Evolutionary conservation across 2,329 filamentous ascomycete species (phyloP), one percentile per base, ranked within the genome.

Genomic region (Alternaria viburni): DNA sequence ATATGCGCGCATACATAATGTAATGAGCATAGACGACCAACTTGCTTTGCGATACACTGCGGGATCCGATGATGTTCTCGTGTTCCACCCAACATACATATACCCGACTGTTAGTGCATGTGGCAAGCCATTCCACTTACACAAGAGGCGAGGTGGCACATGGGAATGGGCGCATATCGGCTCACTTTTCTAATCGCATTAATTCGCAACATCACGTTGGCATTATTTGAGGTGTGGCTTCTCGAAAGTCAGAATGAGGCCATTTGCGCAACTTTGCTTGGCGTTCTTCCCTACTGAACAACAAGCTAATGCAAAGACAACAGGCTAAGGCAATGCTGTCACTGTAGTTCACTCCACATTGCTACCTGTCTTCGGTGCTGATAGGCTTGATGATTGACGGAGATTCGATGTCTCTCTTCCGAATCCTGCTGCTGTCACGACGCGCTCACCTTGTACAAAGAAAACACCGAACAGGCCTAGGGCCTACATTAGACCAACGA

Each of bases 251-350:
- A 2, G 21, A 8, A 56, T 57, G 58, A 61, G 58, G 52, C 23
- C 30, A 57, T 61, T 61, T 50, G 58, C 52, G 58, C 52, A 55
- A 44, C 52, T 59, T 57, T 50, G 45, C 30, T 49, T 56, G 23
- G 51, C 58, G 23, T 45, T 36, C 28, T 11, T 36, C n/a, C 13
- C 41, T n/a, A 12, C 21, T 21, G 32, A 25, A 19, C 11, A 9
- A 21, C 25, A 17, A 36, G 23, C 25, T 44, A 49, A 49, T 9
- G 44, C 25, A 17, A 32, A 26, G 28, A 32, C 6, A 43, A 36
- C 13, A 36, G 19, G 23, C 45, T 44, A 32, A 32, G 23, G 30
- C 23, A 30, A 3, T 10, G 23, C 26, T 19, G 44, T 21, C 4
- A 12, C 41, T n/a, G 8, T 17, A 36, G 28, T 2, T 21, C 19